Evolutionary conservation across 768 basidiomycete genomes (phyloP).

Genomic region (Leccinellum albellum): DNA sequence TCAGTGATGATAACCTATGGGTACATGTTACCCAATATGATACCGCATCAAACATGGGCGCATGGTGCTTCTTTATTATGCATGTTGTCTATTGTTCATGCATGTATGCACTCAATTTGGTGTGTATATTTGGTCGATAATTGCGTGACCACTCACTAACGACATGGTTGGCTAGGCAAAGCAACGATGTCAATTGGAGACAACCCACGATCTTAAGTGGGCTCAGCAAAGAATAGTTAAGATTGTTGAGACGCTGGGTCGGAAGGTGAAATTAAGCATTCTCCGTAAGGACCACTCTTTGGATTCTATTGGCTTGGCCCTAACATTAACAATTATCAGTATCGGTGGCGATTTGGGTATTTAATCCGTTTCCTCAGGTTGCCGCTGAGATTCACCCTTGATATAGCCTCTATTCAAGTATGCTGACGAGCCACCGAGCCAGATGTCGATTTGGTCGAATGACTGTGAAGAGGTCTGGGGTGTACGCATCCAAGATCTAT

Average conservation of each 20-base stretch:
- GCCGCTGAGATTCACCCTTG: constrained; percentile 12
- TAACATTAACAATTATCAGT: constrained; percentile 39
- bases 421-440: constrained; percentile 48
- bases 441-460: constrained; percentile 54
- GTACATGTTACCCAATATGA: constrained; percentile 76
- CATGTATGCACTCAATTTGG: constrained; percentile 58
- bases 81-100: constrained; percentile 71
- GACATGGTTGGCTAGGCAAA: constrained; percentile 21
- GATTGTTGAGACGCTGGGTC: constrained; percentile 39
- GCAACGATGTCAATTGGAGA: constrained; percentile 29
- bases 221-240: constrained; percentile 38
- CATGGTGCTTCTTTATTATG: constrained; percentile 79
- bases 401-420: constrained; percentile 65
- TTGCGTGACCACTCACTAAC: background rate
- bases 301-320: constrained; percentile 26
- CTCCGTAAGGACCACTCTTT: constrained; percentile 41
- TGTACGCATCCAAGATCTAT: constrained; percentile 49
- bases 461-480: constrained; percentile 70
- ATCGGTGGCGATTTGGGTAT: constrained; percentile 60
- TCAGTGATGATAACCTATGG: constrained; percentile 63
- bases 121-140: constrained; percentile 34
- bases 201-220: constrained; percentile 26
- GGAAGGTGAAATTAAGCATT: constrained; percentile 40
- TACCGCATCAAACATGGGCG: constrained; percentile 71
- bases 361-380: constrained; percentile 28